phyloP scores from a whole-genome alignment of 2,329 filamentous ascomycete species.

The Sarocladium oryzae region DNA sequence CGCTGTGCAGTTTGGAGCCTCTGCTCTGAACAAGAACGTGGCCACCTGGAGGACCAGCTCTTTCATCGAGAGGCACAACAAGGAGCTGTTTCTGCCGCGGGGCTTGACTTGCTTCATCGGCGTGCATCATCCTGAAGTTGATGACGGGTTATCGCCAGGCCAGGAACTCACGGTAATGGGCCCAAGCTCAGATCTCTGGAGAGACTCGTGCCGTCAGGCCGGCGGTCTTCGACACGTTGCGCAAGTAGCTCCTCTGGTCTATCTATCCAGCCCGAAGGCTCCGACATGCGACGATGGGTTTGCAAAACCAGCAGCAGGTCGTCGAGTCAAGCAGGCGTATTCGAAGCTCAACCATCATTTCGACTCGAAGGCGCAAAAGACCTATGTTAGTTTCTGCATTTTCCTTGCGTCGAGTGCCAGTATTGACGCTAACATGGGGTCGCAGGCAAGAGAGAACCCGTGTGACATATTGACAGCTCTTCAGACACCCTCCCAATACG shows the following conservation, averaged over 20 bases:
- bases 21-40: slow-evolving; percentile 3
- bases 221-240: neutral
- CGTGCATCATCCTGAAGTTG: neutral
- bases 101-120: neutral
- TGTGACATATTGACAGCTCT: neutral
- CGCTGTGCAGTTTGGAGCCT: neutral
- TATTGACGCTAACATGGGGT: too few species aligned
- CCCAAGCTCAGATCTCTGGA: too few species aligned
- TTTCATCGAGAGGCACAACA: neutral
- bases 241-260: neutral
- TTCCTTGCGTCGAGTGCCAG: too few species aligned
- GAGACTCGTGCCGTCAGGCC: too few species aligned
- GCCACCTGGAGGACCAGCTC: neutral
- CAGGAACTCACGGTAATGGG: too few species aligned
- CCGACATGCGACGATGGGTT: too few species aligned
- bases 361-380: neutral
- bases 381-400: neutral
- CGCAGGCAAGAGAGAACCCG: neutral
- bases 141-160: too few species aligned
- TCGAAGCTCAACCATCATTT: neutral
- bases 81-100: neutral
- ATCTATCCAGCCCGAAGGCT: neutral
- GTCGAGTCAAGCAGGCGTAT: neutral
- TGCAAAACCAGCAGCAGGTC: neutral
- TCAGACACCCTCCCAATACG: neutral